Evolutionary conservation across 495 filamentous ascomycete genomes (phyloP).

Genomic region (Daldinia vernicosa): DNA sequence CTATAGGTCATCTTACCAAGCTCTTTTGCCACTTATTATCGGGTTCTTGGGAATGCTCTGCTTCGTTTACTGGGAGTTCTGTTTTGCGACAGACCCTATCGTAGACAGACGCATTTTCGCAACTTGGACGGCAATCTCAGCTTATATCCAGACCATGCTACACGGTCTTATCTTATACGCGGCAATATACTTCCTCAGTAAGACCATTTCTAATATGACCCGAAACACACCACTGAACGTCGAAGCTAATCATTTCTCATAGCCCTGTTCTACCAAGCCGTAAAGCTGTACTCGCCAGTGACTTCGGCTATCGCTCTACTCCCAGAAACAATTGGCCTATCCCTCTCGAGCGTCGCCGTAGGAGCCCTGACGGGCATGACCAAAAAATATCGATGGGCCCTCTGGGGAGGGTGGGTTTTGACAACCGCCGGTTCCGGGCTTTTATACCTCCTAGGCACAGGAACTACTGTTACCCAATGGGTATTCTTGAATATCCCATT

Average conservation of each 20-base stretch:
- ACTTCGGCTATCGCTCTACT: conserved; percentile 67
- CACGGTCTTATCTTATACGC: conserved; percentile 60
- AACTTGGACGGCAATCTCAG: conserved; percentile 49
- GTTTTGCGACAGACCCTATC: conserved; percentile 54
- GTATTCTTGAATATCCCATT: conserved; percentile 60
- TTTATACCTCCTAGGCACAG: conserved; percentile 55
- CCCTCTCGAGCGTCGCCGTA: conserved; percentile 52
- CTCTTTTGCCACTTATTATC: conserved; percentile 62
- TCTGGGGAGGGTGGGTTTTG: conserved; percentile 62
- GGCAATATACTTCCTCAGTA: conserved; percentile 65
- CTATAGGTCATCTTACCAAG: conserved; percentile 50
- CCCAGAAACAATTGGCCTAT: conserved; percentile 62
- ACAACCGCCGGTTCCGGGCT: conserved; percentile 56
- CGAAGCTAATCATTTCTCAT: not conserved
- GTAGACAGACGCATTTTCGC: conserved; percentile 53
- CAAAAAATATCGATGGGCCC: conserved; percentile 58
- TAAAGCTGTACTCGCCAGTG: conserved; percentile 63
- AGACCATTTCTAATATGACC: conserved; percentile 12
- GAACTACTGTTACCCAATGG: conserved; percentile 59
- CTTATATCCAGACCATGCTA: conserved; percentile 55
- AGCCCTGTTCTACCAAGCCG: conserved; percentile 69
- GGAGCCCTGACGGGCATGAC: conserved; percentile 56
- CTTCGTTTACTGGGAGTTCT: conserved; percentile 60
- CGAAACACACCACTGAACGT: not conserved
- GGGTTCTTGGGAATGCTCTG: conserved; percentile 55